Base-by-base conservation (phyloP, 805 yeast species). In the Wickerhamiella azymoides region DNA sequence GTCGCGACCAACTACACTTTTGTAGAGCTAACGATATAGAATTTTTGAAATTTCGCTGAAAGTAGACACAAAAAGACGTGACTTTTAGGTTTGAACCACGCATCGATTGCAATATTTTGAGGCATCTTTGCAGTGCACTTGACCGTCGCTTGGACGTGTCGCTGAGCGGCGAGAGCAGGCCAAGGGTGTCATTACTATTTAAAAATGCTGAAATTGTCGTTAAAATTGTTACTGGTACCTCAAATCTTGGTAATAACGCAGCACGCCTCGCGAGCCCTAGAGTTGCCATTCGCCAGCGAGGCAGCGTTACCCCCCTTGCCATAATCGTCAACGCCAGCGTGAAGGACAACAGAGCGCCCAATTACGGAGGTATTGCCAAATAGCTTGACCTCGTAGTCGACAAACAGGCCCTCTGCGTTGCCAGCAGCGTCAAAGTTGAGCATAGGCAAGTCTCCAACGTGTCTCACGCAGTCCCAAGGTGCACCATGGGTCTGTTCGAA, bases 191-290 rank as follows among this genome's bases (percentile, higher is more conserved):
- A 27, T 10, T 27, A 27, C n/a, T n/a, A n/a, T n/a, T 10, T 5
- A 5, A 27, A 27, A 27, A 10, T 27, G 7, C 24, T 21, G 7
- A 4, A 21, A 10, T 5, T 2, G 3, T 13, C 33, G 16, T 30
- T 5, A 30, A n/a, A n/a, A n/a, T 8, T 8, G 13, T n/a, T 13
- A 13, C 8, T 30, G 16, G 30, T 10, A 13, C 13, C 13, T 30
- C 13, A 30, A 3, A 30, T 16, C 16, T 30, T 30, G 9, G 33
- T 30, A 17, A 42, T 42, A 48, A 88, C 82, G 72, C 95, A 94
- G 72, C 95, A 84, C 51, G 95, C 95, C 53, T 89, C 84, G 79
- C 95, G 82, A 50, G 79, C 85, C 66, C 95, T 94, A 49, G 95
- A 94, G 62, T 85, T 83, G 71, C 95, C 95, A 54, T 94, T 84